A percentile compares a stretch with the other conserved stretches of the same genome.
phyloP scores from a whole-genome alignment of 495 filamentous ascomycete genomes.

The Geoglossum glabrum region DNA sequence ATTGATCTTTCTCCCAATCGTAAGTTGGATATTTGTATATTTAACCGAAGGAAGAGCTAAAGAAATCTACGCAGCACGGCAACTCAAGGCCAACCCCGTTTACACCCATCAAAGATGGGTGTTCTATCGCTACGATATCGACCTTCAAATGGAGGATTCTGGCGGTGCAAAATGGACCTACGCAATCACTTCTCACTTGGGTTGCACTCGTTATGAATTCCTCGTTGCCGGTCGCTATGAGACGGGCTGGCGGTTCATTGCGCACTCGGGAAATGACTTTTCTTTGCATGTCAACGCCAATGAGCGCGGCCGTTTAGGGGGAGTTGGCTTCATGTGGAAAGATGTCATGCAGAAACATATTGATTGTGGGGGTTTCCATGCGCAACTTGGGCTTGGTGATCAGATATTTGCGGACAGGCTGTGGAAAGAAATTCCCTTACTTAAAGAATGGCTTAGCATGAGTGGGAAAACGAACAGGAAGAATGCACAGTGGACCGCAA shows the following conservation, averaged over 20 bases:
- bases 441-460: constrained; percentile 85
- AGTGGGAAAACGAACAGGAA: constrained; percentile 82
- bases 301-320: constrained; percentile 67
- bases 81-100: constrained; percentile 68
- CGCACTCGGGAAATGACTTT: constrained; percentile 91
- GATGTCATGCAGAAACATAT: constrained; percentile 94
- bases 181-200: constrained; percentile 88
- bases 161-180: constrained; percentile 87
- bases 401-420: constrained; percentile 92
- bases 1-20: constrained; percentile 78
- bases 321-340: constrained; percentile 93
- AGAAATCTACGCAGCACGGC: constrained; percentile 28
- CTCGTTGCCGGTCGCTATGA: constrained; percentile 84
- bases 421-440: constrained; percentile 84
- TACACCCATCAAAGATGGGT: constrained; percentile 79
- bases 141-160: constrained; percentile 73
- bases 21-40: neutral
- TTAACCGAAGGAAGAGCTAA: neutral
- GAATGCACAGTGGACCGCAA: constrained; percentile 74
- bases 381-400: constrained; percentile 75
- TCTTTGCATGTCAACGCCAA: constrained; percentile 64
- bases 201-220: constrained; percentile 94
- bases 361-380: constrained; percentile 88
- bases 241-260: constrained; percentile 89
- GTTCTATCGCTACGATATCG: constrained; percentile 90